Evolutionary conservation across 2,329 filamentous ascomycete genomes (phyloP).

Genomic region (Thielaviopsis musarum): DNA sequence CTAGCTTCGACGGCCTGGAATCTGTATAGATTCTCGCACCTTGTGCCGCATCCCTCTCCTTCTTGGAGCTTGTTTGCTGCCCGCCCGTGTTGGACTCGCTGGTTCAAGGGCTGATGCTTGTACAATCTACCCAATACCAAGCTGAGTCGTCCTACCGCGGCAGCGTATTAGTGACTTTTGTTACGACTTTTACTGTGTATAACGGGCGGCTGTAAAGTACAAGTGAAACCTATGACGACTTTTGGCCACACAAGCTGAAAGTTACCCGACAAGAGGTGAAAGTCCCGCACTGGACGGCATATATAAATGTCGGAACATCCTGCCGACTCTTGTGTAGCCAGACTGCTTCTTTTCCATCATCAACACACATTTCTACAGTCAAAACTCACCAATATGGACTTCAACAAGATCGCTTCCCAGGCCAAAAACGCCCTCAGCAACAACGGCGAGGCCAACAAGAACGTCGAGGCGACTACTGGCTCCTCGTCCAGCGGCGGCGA

Average conservation of each 20-base stretch:
- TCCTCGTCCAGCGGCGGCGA: constrained; percentile 27
- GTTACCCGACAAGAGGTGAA: no score
- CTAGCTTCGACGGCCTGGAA: not conserved
- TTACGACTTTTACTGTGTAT: no score
- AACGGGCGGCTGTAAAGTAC: not conserved
- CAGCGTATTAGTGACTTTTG: no score
- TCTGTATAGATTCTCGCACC: not conserved
- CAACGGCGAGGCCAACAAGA: constrained; percentile 4
- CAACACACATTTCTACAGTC: not conserved
- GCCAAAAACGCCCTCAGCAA: constrained; percentile 13
- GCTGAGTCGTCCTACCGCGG: no score
- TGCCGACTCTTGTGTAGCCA: not conserved
- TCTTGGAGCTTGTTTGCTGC: not conserved
- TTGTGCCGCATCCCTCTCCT: not conserved
- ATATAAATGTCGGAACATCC: not conserved
- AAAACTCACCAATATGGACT: constrained; percentile 6
- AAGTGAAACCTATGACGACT: not conserved
- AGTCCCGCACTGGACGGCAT: not conserved
- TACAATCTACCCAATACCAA: no score
- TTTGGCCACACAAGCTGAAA: not conserved
- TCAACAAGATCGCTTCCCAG: constrained; percentile 10
- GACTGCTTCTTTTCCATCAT: not conserved
- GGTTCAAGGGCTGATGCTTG: no score
- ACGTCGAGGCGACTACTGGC: constrained; percentile 13
- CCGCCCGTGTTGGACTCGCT: no score